Conservation (phyloP, 306 rosid species). For the Lagenaria siceraria region DNA sequence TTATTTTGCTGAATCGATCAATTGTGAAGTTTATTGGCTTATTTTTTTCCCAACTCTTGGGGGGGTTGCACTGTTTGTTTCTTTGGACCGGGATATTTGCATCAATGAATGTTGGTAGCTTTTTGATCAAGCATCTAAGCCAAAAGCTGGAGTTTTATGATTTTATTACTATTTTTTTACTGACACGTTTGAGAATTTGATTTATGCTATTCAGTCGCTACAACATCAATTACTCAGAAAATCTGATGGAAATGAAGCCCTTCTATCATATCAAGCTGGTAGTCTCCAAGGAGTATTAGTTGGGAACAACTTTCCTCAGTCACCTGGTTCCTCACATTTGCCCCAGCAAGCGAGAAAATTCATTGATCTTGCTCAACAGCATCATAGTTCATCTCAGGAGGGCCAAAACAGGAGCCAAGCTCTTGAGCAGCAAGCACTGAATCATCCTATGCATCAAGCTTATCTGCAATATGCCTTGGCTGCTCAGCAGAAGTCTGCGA, state of each 20-base stretch:
- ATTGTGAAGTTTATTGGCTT: not conserved
- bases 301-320: slow-evolving; percentile 39
- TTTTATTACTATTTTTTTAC: not conserved
- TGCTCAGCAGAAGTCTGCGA: slow-evolving; percentile 66
- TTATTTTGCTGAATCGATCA: not conserved
- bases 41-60: not conserved
- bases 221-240: slow-evolving; percentile 75
- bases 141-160: not conserved
- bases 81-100: not conserved
- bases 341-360: slow-evolving; percentile 74
- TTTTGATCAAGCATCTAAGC: not conserved
- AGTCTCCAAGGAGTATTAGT: slow-evolving; percentile 56
- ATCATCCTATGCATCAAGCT: slow-evolving; percentile 71
- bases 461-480: slow-evolving; percentile 71
- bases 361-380: slow-evolving; percentile 58
- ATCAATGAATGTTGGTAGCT: not conserved
- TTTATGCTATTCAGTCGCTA: slow-evolving; percentile 40
- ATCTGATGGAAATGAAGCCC: slow-evolving; percentile 78
- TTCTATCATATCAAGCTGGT: slow-evolving; percentile 61
- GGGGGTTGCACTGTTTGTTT: not conserved
- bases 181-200: not conserved
- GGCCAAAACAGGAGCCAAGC: slow-evolving; percentile 63
- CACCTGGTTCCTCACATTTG: slow-evolving; percentile 50
- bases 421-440: slow-evolving; percentile 53
- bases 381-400: slow-evolving; percentile 56